These are phyloP conservation scores for Cymbopogon citratus DNA, from an alignment of 176 grass and related monocot genomes.

Conservation along the genomic window DNA sequence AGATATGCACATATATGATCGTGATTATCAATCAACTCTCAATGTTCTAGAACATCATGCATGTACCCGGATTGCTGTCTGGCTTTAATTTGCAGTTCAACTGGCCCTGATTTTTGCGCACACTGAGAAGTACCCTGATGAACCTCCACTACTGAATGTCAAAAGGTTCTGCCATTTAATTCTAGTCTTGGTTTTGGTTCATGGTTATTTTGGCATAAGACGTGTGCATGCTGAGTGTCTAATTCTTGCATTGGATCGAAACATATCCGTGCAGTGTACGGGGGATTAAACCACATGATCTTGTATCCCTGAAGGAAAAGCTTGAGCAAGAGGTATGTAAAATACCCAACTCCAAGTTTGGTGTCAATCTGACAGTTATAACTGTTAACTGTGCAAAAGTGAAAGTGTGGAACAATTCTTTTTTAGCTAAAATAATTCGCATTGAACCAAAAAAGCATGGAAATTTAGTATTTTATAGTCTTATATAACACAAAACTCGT, in stretches of 20 bases:
- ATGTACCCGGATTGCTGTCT: background rate
- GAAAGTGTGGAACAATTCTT: background rate
- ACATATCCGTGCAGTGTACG: conserved; percentile 49
- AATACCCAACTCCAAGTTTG: conserved; percentile 9
- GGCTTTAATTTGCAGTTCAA: conserved; percentile 63
- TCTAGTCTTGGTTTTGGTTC: background rate
- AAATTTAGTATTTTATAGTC: background rate
- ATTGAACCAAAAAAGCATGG: background rate
- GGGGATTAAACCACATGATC: conserved; percentile 85
- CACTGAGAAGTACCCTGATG: conserved; percentile 90
- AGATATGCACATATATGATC: background rate
- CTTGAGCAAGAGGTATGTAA: conserved; percentile 77
- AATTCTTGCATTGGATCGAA: conserved; percentile 18
- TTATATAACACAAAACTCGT: background rate
- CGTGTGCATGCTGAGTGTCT: conserved; percentile 13
- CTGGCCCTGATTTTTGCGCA: conserved; percentile 94
- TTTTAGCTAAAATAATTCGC: conserved; percentile 23
- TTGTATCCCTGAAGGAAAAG: conserved; percentile 68
- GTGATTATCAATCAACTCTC: background rate
- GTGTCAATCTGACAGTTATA: background rate
- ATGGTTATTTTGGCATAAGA: conserved; percentile 20
- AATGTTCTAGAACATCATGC: background rate
- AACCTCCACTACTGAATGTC: conserved; percentile 86
- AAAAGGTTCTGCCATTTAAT: conserved; percentile 53
- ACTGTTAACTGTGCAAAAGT: background rate